Percentiles rank a stretch among this genome's conserved stretches.
These are phyloP conservation scores for Cicer arietinum DNA, from an alignment of 306 rosid genomes.

Conservation along the genomic window DNA sequence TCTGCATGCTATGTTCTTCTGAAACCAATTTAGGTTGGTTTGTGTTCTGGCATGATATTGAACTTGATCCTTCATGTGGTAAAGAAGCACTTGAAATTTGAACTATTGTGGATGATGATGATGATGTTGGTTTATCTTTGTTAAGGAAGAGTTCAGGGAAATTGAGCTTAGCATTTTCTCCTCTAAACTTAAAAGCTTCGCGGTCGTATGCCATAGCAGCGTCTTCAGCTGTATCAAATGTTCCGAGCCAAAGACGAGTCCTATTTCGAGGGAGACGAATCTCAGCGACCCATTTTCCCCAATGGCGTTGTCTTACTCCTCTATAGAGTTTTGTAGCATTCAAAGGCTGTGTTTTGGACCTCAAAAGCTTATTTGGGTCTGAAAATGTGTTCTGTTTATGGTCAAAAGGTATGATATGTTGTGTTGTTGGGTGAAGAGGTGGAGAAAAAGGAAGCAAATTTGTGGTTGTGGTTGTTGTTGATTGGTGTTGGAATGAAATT, in stretches of 20 bases:
- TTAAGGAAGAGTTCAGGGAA: conserved; percentile 80
- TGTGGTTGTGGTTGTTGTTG: conserved; percentile 36
- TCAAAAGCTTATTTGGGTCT: conserved; percentile 51
- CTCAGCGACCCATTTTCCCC: conserved; percentile 99
- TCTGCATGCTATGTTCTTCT: not conserved
- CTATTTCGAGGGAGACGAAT: conserved; percentile 92
- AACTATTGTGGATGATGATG: conserved; percentile 43
- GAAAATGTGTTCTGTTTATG: conserved; percentile 40
- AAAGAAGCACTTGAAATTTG: conserved; percentile 33
- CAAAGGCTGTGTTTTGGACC: conserved; percentile 57
- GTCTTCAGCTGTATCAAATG: conserved; percentile 96
- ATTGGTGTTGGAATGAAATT: conserved; percentile 52
- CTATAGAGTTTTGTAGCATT: conserved; percentile 84
- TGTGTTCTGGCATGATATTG: conserved; percentile 36
- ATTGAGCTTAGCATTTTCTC: conserved; percentile 94
- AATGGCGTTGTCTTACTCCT: conserved; percentile 97
- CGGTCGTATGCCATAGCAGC: conserved; percentile 98
- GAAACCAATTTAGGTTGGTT: conserved; percentile 44
- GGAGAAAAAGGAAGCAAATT: conserved; percentile 46
- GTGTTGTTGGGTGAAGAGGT: conserved; percentile 41
- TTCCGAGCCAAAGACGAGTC: conserved; percentile 95
- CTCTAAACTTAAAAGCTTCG: conserved; percentile 89
- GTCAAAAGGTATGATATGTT: conserved; percentile 54
- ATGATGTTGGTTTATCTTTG: conserved; percentile 45
- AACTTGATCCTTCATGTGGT: conserved; percentile 38